A percentile compares a stretch with the other conserved stretches of the same genome.
These are phyloP conservation scores for Ceratocystis eucalypticola DNA, from an alignment of 2,329 filamentous ascomycete species.

Conservation along the genomic window DNA sequence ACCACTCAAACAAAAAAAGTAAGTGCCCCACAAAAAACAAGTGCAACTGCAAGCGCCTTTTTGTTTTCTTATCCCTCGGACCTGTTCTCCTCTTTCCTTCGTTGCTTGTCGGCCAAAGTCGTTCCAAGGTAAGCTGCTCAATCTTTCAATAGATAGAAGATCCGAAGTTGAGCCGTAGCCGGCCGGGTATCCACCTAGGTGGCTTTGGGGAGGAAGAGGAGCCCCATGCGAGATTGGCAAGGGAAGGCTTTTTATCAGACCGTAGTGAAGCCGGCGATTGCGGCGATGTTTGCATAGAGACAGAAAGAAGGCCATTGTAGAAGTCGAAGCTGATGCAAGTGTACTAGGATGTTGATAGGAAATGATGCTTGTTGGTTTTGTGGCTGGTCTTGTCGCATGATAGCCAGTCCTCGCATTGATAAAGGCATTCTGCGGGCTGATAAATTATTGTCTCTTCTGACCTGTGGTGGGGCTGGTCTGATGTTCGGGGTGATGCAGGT, in stretches of 20 bases:
- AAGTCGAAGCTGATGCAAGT: not conserved
- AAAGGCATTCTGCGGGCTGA: not conserved
- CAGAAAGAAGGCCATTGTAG: not conserved
- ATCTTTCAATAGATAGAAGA: not conserved
- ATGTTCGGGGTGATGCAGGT: not conserved
- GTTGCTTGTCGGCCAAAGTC: not conserved
- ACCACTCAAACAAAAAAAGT: not conserved
- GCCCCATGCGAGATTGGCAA: not conserved
- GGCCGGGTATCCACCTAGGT: not conserved
- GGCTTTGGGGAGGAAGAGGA: not conserved
- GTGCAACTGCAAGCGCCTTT: conserved; percentile 8
- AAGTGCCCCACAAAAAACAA: not conserved
- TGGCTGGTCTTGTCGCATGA: not conserved
- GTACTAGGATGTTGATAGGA: too few relatives aligned
- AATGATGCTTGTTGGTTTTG: too few relatives aligned
- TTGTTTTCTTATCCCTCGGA: not conserved
- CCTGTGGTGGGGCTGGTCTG: not conserved
- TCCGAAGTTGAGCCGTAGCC: conserved; percentile 3
- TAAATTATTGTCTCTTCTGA: not conserved
- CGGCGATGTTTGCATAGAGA: not conserved
- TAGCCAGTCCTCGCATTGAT: not conserved
- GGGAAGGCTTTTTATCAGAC: not conserved
- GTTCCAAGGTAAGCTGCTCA: not conserved
- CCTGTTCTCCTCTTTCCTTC: not conserved
- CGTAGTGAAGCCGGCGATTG: not conserved